A percentile compares a stretch with the other conserved stretches of the same genome.
phyloP scores from a whole-genome alignment of 192 early-diverging fungal genomes.

The Linnemannia zychae region DNA sequence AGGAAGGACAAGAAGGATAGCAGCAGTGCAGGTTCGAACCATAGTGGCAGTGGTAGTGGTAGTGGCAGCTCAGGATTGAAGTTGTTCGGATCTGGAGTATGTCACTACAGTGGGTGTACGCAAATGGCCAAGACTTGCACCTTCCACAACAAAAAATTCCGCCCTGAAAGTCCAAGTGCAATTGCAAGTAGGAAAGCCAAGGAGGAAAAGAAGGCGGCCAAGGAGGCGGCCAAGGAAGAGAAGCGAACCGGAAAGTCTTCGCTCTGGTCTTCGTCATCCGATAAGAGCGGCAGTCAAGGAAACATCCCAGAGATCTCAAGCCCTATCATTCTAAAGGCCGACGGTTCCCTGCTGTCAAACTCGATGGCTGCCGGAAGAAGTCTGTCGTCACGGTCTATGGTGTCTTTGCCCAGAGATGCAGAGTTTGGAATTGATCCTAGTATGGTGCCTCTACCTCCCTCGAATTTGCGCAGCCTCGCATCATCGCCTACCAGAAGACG shows the following conservation, averaged over 20 bases:
- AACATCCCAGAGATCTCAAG: conserved; percentile 3
- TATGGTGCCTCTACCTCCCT: conserved; percentile 7
- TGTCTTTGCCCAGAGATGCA: conserved; percentile 24
- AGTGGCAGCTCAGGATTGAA: conserved; percentile 27
- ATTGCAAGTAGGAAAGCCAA: conserved; percentile 17
- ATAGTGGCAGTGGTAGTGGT: conserved; percentile 22
- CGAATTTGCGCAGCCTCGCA: neutral
- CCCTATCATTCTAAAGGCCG: conserved; percentile 9
- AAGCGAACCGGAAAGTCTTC: neutral
- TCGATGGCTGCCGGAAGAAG: neutral
- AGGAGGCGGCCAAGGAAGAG: conserved; percentile 25
- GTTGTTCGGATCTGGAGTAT: conserved; percentile 24
- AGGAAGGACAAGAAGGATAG: conserved; percentile 41
- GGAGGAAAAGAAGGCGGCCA: conserved; percentile 10
- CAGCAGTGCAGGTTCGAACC: conserved; percentile 21
- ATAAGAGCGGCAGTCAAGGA: conserved; percentile 23
- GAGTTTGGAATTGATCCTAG: conserved; percentile 13
- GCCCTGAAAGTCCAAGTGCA: neutral
- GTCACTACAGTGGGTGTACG: conserved; percentile 38
- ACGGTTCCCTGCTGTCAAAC: conserved; percentile 1
- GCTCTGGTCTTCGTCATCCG: conserved; percentile 12
- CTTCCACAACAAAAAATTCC: conserved; percentile 34
- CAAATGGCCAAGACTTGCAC: conserved; percentile 43
- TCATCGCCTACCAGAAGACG: conserved; percentile 5
- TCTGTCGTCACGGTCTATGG: conserved; percentile 38